Percentiles rank a stretch among this genome's conserved stretches.
phyloP scores from a whole-genome alignment of 108 stramenopile species.

The Parmales sp. region DNA sequence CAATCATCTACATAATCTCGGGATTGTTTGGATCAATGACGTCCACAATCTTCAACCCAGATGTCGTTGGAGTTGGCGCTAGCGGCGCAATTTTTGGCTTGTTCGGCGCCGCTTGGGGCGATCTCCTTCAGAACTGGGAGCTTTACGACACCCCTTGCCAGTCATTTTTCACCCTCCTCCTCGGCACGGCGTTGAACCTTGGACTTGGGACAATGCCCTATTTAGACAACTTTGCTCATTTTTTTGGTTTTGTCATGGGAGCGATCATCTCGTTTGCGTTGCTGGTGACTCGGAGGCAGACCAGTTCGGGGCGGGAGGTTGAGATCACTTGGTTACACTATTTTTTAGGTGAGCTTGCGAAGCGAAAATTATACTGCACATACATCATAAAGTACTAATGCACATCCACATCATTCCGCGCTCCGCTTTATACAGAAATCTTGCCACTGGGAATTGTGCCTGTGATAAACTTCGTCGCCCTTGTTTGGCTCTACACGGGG shows the following conservation, averaged over 20 bases:
- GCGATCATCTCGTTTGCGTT: neutral
- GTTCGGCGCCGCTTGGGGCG: constrained; percentile 32
- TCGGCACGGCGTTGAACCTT: neutral
- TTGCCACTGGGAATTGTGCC: neutral
- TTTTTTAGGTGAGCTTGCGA: no score
- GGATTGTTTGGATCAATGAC: constrained; percentile 26
- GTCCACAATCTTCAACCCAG: constrained; percentile 30
- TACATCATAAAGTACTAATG: no score
- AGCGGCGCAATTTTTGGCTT: constrained; percentile 36
- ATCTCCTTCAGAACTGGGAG: constrained; percentile 35
- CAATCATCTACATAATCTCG: constrained; percentile 19
- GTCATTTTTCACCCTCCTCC: neutral
- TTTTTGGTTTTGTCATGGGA: constrained; percentile 8
- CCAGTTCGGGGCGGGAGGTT: neutral
- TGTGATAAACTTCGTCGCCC: neutral
- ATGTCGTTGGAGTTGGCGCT: constrained; percentile 28
- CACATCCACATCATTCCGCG: no score
- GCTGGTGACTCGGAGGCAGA: neutral
- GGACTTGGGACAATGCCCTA: neutral
- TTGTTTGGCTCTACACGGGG: neutral
- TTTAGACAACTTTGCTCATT: constrained; percentile 5
- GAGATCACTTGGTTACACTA: neutral
- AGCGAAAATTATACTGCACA: no score
- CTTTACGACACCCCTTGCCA: constrained; percentile 2
- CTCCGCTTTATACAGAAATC: no score